Percentiles rank a stretch among this genome's conserved stretches.
Evolutionary conservation across 2,329 filamentous ascomycete species (phyloP).

Genomic region (Colletotrichum viniferum): DNA sequence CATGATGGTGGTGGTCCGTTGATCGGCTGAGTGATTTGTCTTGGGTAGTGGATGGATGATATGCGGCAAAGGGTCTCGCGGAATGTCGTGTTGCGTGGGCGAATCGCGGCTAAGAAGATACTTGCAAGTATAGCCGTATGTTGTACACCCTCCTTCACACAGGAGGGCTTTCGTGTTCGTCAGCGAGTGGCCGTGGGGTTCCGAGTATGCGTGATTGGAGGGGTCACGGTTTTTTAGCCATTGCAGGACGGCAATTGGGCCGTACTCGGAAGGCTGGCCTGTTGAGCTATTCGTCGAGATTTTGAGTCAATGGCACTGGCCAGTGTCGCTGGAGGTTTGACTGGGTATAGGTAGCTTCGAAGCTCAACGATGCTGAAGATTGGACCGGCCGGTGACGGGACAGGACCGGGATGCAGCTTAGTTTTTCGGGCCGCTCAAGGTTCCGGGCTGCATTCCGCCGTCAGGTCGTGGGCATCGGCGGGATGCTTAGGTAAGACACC

Average conservation of each 20-base stretch:
- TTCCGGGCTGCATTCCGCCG: neutral
- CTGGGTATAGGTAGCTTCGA: constrained; percentile 11
- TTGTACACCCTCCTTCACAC: neutral
- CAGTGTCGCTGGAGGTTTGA: neutral
- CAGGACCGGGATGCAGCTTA: neutral
- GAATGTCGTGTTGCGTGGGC: neutral
- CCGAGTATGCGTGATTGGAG: neutral
- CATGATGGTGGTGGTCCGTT: constrained; percentile 37
- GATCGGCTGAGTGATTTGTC: neutral
- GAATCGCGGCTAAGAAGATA: neutral
- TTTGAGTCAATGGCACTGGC: neutral
- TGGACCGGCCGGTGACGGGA: neutral
- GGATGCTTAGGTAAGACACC: neutral
- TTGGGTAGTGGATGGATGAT: neutral
- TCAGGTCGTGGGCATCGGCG: neutral
- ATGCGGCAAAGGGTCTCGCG: neutral
- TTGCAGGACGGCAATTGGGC: neutral
- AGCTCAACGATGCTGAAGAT: neutral
- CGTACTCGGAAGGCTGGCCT: neutral
- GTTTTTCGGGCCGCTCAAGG: neutral
- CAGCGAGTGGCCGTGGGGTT: neutral
- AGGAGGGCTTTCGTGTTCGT: neutral
- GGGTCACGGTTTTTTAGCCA: neutral
- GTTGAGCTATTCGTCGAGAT: neutral
- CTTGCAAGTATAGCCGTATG: neutral